Evolutionary conservation across 441 rosid species (phyloP), one percentile per base, ranked within the genome.

Genomic region (Erodium trifolium): DNA sequence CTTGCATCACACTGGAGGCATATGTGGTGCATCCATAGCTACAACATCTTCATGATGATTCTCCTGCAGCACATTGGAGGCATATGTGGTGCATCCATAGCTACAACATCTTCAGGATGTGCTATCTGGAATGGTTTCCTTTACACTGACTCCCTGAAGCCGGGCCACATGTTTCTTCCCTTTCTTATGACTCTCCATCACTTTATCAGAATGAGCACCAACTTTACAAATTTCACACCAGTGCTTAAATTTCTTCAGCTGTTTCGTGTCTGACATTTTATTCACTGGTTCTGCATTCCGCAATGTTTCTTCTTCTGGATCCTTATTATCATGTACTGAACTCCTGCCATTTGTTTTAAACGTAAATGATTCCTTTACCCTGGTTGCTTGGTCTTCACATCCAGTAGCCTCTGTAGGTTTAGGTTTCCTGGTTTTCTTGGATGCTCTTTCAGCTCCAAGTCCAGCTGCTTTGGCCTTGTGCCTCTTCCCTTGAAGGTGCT

Each of bases 161-260:
- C 53, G 43, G 72, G 68, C 68, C 55, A 16, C 57, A 70, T 91
- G 97, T 64, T 75, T 88, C 79, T 73, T 88, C 70, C 95, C 93
- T 59, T 67, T 81, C 70, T 3, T 67, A 76, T 86, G 97, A 67
- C 12, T 66, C 67, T 76, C 83, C 84, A 86, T 78, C 67, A 77
- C 81, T 37, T 43, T 16, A 60, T 55, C 62, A 63, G 82, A 74
- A 60, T 71, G 34, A 4, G 79, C 75, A 23, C 80, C 75, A 67
- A 85, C 41, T 23, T 67, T 69, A 76, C 93, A 90, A 14, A 53
- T 64, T 57, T 79, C 78, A 41, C 97, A 90, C 94, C 83, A 77
- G 76, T 81, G 68, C 64, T 70, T 66, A 39, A 70, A 81, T 66
- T 68, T 76, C 62, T 39, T 65, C 63, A 63, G 65, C 63, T n/a